These are phyloP conservation scores for Umbelopsis sp. DNA, from an alignment of 371 early-diverging fungal species.

Conservation along the genomic window DNA sequence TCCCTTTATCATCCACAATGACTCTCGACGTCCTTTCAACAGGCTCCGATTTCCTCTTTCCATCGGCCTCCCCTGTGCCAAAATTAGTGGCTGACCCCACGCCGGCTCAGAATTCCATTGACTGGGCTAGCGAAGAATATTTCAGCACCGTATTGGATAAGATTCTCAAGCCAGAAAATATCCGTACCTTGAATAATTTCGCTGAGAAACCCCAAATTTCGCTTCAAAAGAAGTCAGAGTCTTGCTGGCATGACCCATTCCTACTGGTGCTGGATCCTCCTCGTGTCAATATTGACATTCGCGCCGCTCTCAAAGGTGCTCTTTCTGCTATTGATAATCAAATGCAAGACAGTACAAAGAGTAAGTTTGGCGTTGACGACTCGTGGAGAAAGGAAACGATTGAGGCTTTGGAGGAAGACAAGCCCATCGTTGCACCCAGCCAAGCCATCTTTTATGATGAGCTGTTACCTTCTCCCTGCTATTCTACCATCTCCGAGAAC, in stretches of 20 bases:
- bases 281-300: slow-evolving; percentile 20
- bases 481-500: slow-evolving; percentile 16
- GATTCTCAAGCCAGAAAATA: slow-evolving; percentile 8
- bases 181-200: slow-evolving; percentile 4
- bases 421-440: slow-evolving; percentile 51
- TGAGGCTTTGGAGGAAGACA: slow-evolving; percentile 61
- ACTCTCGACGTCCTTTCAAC: slow-evolving; percentile 16
- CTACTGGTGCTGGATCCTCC: slow-evolving; percentile 6
- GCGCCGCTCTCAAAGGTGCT: slow-evolving; percentile 34
- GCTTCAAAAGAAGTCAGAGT: not conserved
- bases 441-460: slow-evolving; percentile 26
- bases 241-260: slow-evolving; percentile 17
- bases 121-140: slow-evolving; percentile 13
- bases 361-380: slow-evolving; percentile 64
- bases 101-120: slow-evolving; percentile 12
- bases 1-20: not conserved
- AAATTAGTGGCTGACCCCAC: slow-evolving; percentile 9
- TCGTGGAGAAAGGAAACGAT: slow-evolving; percentile 67
- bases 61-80: slow-evolving; percentile 11
- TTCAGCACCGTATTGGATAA: slow-evolving; percentile 15
- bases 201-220: not conserved
- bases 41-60: slow-evolving; percentile 10
- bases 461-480: slow-evolving; percentile 10
- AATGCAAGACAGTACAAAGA: slow-evolving; percentile 29
- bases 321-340: slow-evolving; percentile 33